Percentiles rank a stretch among this genome's conserved stretches.
These are phyloP conservation scores for Bipolaris cookei DNA, from an alignment of 2,329 filamentous ascomycete species.

Conservation along the genomic window DNA sequence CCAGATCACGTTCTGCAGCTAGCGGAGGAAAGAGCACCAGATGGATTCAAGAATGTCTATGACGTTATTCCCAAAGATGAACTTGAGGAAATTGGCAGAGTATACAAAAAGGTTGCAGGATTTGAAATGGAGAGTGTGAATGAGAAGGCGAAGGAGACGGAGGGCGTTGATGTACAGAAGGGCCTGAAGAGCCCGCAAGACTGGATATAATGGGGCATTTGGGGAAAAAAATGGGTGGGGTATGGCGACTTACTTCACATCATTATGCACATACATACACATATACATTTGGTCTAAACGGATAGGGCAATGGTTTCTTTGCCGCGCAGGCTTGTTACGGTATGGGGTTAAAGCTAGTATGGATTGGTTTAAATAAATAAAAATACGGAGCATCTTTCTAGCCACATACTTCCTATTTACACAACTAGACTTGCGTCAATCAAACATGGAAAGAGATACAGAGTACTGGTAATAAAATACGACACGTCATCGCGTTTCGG, in stretches of 20 bases:
- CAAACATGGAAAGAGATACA: neutral
- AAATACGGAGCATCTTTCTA: too few relatives aligned
- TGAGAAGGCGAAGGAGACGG: constrained; percentile 48
- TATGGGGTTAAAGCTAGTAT: neutral
- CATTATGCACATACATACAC: too few relatives aligned
- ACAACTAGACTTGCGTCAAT: neutral
- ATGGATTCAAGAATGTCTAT: constrained; percentile 49
- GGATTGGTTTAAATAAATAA: neutral
- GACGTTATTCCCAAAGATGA: constrained; percentile 52
- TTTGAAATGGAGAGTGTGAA: constrained; percentile 57
- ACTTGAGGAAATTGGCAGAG: constrained; percentile 48
- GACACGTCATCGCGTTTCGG: neutral
- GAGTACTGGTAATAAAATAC: neutral
- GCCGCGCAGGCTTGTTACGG: too few relatives aligned
- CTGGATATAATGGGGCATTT: constrained; percentile 24
- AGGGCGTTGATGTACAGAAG: constrained; percentile 26
- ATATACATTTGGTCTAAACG: too few relatives aligned
- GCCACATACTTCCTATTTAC: neutral
- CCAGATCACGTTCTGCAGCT: constrained; percentile 57
- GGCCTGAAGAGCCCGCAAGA: constrained; percentile 27
- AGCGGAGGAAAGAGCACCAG: constrained; percentile 53
- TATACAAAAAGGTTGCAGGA: constrained; percentile 52
- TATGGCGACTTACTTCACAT: too few relatives aligned
- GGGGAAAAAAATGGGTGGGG: too few relatives aligned
- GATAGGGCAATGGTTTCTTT: too few relatives aligned